Evolutionary conservation across 495 filamentous ascomycete genomes (phyloP), one percentile per base, ranked within the genome.

Genomic region (Neurospora discreta): DNA sequence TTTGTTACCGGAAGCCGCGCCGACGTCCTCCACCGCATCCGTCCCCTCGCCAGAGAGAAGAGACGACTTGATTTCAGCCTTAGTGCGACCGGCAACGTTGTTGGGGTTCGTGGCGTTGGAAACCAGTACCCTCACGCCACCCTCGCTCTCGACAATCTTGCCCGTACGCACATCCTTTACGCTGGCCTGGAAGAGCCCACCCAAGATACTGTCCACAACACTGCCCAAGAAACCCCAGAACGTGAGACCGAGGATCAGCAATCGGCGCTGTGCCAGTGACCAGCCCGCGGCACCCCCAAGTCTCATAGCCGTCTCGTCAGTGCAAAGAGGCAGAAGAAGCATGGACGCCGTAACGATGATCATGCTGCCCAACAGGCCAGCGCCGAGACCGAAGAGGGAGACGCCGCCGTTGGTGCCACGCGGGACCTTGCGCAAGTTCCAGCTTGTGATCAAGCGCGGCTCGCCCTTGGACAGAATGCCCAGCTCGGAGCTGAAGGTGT

Each of bases 401-500:
- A 99, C 90, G 5, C 93, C 95, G 23, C 95, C 95, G 77, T 99
- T 99, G 36, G 96, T 98, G 11, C 95, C 95, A 3, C 87, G 88
- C 0, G 95, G 94, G 0, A 98, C 96, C 74, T 88, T 84, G 16
- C 89, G 87, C 15, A 94, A 82, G 26, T 85, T 91, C 30, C 87
- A 87, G 36, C 93, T 93, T 5, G 93, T 97, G 71, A 99, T 93
- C n/a, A 99, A 87, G 20, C 93, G 87, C 1, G 95, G 95, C 43
- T 85, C 81, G 30, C 85, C 86, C 72, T 86, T 89, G 20, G 94
- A 90, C 20, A 98, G 86, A 68, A 99, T 99, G 8, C 83, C 95
- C 16, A 98, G 89, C 81, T 99, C 95, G 15, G 94, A 98, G 71
- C 91, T 93, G 81, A 97, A 96, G 6, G 95, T 99, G 78, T 99